Base-by-base conservation (phyloP, 1,284 basidiomycete species). In the Volvariella volvacea region DNA sequence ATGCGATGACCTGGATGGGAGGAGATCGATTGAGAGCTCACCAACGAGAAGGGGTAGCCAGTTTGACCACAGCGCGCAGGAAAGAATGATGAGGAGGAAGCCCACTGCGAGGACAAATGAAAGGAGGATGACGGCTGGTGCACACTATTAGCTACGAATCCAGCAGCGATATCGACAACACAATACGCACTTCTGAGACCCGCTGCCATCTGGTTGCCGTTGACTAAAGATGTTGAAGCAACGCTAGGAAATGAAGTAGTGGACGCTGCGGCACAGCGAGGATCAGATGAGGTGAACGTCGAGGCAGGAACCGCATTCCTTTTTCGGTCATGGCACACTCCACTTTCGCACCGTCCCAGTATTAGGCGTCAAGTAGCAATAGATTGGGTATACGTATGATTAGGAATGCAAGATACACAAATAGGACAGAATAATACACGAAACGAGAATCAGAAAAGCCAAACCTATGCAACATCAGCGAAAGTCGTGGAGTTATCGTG, bases 11-110 rank as follows among this genome's bases (percentile, higher is more conserved):
- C 25, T 28, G 12, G n/a, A 15, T 36, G n/a, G 7, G 19, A 36
- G 28, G 20, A 16, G 33, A 32, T 17, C 37, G 16, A 22, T 46
- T 21, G 22, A 31, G 17, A 16, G 38, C 39, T 61, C 57, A 96
- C 95, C 95, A 54, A 98, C 95, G 52, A 99, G 78, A 41, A 99
- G 73, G 38, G 96, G 96, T 12, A 99, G 73, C 96, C 96, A 99
- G 66, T 99, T 99, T 28, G 80, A 68, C 86, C 88, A 99, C 31
- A 99, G 71, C 19, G 96, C 95, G 62, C 96, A 99, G 1, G 92
- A 94, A 22, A 99, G 84, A 64, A 99, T 99, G 61, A 99, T 91
- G 58, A 99, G 81, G 46, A 99, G 71, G 70, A 99, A 99, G 20
- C 96, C 96, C 22, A 96, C 78, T 10, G 96, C 96, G 34, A 99